Base-by-base conservation (phyloP, 2,329 filamentous ascomycete genomes). In the Calonectria pauciramosa region DNA sequence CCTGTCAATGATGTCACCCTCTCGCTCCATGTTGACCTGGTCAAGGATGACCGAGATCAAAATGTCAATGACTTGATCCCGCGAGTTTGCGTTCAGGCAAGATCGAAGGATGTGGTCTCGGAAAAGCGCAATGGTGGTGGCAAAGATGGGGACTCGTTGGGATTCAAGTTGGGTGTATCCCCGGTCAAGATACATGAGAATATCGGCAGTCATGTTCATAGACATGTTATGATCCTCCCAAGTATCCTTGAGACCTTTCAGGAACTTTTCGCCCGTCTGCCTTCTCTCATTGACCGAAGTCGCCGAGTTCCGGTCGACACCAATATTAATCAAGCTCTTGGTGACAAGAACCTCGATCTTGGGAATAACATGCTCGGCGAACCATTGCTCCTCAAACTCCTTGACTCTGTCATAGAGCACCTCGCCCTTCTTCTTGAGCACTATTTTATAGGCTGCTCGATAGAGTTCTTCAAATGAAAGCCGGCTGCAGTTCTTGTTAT, bases 391-490 rank as follows among this genome's bases (percentile, higher is more conserved):
- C 85, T 99, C 96, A 70, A 98, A 95, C 2, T 92, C 87, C 80
- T 93, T 94, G 64, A 99, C 96, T 13, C 91, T 90, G 7, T 94
- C 90, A 85, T 99, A 99, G 1, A 99, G 89, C 14, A 93, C 88
- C 41, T 94, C 92, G 32, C 96, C 96, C 79, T 96, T 94, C 86
- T 96, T 97, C 85, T 94, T 94, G 44, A 98, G 87, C 1, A 99
- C 96, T 26, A 99, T 95, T 84, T 97, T 96, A 86, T 99, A 99
- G 7, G 95, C 95, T 70, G 94, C 94, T 72, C 97, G 94, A 86
- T 99, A 99, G 0, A 99, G 91, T 82, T 98, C 94, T 85, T 99
- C 97, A 87, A 98, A 99, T 1, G 96, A 98, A 3, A 99, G 91
- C 20, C 91, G 90, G 13, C 96, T 97, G 74, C 96, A 96, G 83